These are phyloP conservation scores for Trichoderma lentiforme DNA, from an alignment of 2,329 filamentous ascomycete species.

Conservation along the genomic window DNA sequence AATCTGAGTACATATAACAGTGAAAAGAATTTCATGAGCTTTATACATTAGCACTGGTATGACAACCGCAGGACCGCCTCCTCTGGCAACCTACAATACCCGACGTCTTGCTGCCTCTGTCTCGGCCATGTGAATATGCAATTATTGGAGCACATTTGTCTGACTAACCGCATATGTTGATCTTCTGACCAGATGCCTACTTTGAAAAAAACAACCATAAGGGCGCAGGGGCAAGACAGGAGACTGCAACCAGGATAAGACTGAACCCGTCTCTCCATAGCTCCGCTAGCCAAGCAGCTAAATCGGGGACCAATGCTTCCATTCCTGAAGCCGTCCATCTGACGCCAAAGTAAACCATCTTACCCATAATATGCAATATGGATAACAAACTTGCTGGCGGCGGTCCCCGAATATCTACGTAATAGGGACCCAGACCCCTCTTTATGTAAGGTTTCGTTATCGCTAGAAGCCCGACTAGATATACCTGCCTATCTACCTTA, in stretches of 20 bases:
- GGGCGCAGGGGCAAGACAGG: neutral
- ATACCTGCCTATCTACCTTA: neutral
- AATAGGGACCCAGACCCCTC: constrained; percentile 10
- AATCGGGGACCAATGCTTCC: neutral
- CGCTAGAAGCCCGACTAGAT: constrained; percentile 11
- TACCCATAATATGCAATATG: constrained; percentile 10
- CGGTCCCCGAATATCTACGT: constrained; percentile 12
- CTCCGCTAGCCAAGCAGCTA: neutral
- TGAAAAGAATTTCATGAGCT: neutral
- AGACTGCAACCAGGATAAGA: neutral
- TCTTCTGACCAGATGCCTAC: constrained; percentile 8
- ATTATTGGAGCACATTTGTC: neutral
- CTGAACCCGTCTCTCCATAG: neutral
- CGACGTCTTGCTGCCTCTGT: neutral
- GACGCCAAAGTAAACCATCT: neutral
- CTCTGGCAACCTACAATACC: neutral
- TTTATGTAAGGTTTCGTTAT: constrained; percentile 15
- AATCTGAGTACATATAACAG: neutral
- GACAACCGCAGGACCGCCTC: neutral
- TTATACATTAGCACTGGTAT: neutral
- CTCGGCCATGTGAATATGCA: neutral
- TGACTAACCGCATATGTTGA: constrained; percentile 7
- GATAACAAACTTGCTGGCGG: neutral
- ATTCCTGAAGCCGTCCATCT: neutral
- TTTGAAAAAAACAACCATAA: neutral